Base-by-base conservation (phyloP, 352 stramenopile species). In the Phytophthora idaei region DNA sequence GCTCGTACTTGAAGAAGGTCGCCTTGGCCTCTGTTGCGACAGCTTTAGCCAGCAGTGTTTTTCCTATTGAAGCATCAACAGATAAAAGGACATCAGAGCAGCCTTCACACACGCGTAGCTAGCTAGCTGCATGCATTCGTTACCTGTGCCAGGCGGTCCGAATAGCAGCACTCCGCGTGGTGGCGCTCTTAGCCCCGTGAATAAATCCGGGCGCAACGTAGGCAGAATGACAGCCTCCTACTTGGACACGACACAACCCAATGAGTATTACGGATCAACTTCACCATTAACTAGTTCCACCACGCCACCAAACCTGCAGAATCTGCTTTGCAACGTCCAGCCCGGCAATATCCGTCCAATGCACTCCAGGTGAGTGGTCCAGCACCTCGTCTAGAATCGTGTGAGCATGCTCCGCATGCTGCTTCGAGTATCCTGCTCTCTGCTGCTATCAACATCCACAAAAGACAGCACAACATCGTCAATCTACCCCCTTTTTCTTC, bases 221-320 rank as follows among this genome's bases (percentile, higher is more conserved):
- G 89, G 89, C 50, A 94, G 59, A 63, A 96, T 94, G 15, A 96
- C 85, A n/a, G 87, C 89, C 71, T 96, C 89, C 88, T 94, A 68
- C 28, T 47, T 53, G 17, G 48, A 54, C 37, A 55, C 1, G 27
- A 14, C 9, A 57, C n/a, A 50, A 46, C 5, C 21, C 25, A 54
- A 4, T 67, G n/a, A 60, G 46, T 52, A 17, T n/a, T 12, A 36
- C 9, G n/a, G 6, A 7, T 12, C 21, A 37, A 37, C 7, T 53
- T 36, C 52, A 44, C 49, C 4, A 41, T 11, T 32, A 21, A 21
- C 21, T 14, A 49, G 50, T 11, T 15, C 28, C 31, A 11, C 46
- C 11, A 42, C 5, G 7, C 17, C 15, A 14, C 29, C 9, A 36
- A 51, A 94, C 86, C 83, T 95, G 86, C 39, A 97, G 73, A 45